phyloP scores from a whole-genome alignment of 495 filamentous ascomycete genomes.

The Aspergillus panamensis region DNA sequence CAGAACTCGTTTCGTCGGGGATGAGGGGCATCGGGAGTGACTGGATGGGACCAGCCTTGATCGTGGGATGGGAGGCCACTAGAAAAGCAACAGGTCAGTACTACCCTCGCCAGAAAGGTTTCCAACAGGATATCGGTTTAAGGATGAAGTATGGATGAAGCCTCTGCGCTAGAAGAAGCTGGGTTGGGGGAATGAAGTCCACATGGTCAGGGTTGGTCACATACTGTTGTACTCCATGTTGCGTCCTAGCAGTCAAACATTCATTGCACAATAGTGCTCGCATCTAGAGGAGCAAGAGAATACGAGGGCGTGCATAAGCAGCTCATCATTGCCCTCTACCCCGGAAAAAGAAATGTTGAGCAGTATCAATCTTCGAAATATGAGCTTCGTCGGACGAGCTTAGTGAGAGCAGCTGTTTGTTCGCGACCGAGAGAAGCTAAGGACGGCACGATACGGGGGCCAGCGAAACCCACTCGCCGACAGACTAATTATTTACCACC shows the following conservation, averaged over 20 bases:
- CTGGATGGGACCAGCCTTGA: slow-evolving; percentile 42
- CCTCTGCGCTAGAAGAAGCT: slow-evolving; percentile 10
- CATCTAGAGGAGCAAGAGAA: slow-evolving; percentile 15
- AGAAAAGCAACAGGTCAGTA: slow-evolving; percentile 15
- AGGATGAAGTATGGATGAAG: slow-evolving; percentile 4
- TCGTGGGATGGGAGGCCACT: slow-evolving; percentile 43
- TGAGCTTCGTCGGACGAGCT: slow-evolving; percentile 10
- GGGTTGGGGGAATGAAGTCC: slow-evolving; percentile 10
- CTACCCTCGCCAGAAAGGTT: not conserved
- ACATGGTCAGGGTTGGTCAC: slow-evolving; percentile 18
- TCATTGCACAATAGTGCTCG: slow-evolving; percentile 22
- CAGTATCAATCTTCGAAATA: not conserved
- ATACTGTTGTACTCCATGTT: slow-evolving; percentile 21
- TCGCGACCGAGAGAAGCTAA: slow-evolving; percentile 13
- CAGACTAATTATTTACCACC: not conserved
- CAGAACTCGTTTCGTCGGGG: slow-evolving; percentile 39
- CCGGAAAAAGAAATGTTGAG: slow-evolving; percentile 3
- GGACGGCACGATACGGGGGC: slow-evolving; percentile 5
- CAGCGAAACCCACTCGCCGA: not conserved
- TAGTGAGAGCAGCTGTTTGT: slow-evolving; percentile 15
- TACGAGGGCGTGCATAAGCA: slow-evolving; percentile 15
- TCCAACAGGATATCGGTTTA: not conserved
- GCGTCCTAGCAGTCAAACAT: slow-evolving; percentile 17
- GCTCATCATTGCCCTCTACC: slow-evolving; percentile 24
- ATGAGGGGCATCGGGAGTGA: slow-evolving; percentile 44